Percentiles rank a stretch among this genome's conserved stretches.
phyloP scores from a whole-genome alignment of 345 rosid genomes.

The Eucalyptus paniculata region DNA sequence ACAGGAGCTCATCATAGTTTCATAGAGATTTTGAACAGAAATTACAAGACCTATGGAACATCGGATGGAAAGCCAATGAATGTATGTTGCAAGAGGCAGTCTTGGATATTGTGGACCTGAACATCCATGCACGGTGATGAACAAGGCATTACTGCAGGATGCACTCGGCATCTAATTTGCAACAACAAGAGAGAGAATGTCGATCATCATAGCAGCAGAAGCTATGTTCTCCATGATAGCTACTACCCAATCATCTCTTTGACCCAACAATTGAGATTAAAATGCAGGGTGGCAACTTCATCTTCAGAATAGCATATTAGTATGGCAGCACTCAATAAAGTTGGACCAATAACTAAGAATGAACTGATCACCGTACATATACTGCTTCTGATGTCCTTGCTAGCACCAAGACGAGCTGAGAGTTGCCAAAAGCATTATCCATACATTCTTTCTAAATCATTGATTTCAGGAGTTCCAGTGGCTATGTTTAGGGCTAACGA shows the following conservation, averaged over 20 bases:
- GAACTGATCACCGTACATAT: not conserved
- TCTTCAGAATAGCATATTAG: not conserved
- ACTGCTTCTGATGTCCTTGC: not conserved
- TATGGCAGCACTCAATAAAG: not conserved
- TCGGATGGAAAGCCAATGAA: not conserved
- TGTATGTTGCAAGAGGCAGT: not conserved
- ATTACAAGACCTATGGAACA: not conserved
- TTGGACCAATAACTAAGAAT: not conserved
- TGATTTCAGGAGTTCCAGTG: rapidly evolving
- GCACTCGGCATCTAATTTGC: not conserved
- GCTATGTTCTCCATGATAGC: not conserved
- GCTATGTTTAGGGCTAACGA: not conserved
- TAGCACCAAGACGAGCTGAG: not conserved
- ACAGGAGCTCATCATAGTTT: not conserved
- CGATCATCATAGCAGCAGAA: not conserved
- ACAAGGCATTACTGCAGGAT: not conserved
- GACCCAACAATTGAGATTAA: not conserved
- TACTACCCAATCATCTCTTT: not conserved
- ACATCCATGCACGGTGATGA: not conserved
- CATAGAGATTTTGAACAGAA: not conserved
- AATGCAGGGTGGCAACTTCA: too few species aligned
- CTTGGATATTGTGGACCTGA: not conserved
- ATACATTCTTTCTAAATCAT: not conserved
- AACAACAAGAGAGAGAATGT: too few species aligned
- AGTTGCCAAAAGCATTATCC: not conserved